Conservation (phyloP, 2,329 filamentous ascomycete species). For the Diaporthe citri region DNA sequence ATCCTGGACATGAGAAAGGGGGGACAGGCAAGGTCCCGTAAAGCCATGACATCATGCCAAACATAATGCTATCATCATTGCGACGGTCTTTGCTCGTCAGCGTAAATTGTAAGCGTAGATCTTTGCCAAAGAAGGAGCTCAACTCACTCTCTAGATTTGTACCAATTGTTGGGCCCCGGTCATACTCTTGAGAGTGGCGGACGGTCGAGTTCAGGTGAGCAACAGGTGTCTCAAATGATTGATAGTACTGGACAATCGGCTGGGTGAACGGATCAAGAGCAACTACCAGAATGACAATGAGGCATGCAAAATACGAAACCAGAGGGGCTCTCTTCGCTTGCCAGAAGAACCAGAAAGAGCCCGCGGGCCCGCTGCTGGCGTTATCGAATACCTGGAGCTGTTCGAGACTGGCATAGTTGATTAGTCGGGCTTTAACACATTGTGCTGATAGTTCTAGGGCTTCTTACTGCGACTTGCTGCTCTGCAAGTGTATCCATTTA, state of each 20-base stretch:
- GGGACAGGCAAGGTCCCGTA: neutral
- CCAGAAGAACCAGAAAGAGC: neutral
- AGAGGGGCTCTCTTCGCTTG: neutral
- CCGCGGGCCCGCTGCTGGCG: neutral
- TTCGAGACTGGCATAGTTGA: neutral
- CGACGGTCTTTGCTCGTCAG: neutral
- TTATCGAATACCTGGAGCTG: slow-evolving; percentile 1
- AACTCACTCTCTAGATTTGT: neutral
- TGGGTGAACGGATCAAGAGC: slow-evolving; percentile 10
- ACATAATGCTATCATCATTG: neutral
- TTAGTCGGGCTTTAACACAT: neutral
- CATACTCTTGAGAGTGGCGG: neutral
- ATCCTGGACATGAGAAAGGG: neutral
- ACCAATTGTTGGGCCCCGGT: neutral
- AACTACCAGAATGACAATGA: neutral
- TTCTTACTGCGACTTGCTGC: neutral
- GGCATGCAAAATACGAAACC: neutral
- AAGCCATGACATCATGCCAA: slow-evolving; percentile 1
- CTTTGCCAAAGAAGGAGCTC: neutral
- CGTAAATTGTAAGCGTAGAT: neutral
- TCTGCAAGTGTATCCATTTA: neutral
- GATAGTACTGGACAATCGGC: neutral
- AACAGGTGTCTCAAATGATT: neutral
- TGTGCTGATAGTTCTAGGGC: accelerated
- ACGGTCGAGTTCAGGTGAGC: neutral